Conservation (phyloP, 805 yeast genomes). For the Teunomyces stri region DNA sequence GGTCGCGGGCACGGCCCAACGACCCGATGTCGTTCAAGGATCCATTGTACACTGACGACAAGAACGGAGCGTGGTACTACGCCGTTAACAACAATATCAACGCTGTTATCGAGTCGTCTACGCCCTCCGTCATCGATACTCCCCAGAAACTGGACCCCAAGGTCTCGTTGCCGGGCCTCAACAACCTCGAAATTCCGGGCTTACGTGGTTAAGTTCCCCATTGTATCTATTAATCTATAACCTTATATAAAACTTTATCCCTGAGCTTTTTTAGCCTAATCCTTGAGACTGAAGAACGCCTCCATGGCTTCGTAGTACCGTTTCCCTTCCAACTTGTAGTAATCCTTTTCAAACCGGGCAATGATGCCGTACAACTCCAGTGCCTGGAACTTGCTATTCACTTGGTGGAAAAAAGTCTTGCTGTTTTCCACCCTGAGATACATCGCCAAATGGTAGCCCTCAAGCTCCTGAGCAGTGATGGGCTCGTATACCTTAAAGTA, state of each 20-base stretch:
- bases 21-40: slow-evolving; percentile 82
- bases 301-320: slow-evolving; percentile 25
- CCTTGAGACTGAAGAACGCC: slow-evolving; percentile 16
- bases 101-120: slow-evolving; percentile 24
- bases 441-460: slow-evolving; percentile 16
- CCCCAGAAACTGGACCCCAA: slow-evolving; percentile 2
- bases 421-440: slow-evolving; percentile 19
- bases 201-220: neutral
- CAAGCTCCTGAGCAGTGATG: slow-evolving; percentile 23
- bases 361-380: slow-evolving; percentile 7
- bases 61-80: slow-evolving; percentile 56
- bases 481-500: slow-evolving; percentile 43
- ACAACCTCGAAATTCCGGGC: slow-evolving; percentile 9
- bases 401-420: neutral
- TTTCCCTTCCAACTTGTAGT: slow-evolving; percentile 21
- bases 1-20: slow-evolving; percentile 91
- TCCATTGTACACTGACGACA: slow-evolving; percentile 70
- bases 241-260: neutral
- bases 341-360: slow-evolving; percentile 14
- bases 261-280: neutral
- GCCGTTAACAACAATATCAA: slow-evolving; percentile 45
- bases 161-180: slow-evolving; percentile 25
- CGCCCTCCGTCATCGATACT: neutral
- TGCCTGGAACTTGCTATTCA: slow-evolving; percentile 19
- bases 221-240: neutral